Base-by-base conservation (phyloP, 2,329 filamentous ascomycete genomes). In the Fulvia fulva region DNA sequence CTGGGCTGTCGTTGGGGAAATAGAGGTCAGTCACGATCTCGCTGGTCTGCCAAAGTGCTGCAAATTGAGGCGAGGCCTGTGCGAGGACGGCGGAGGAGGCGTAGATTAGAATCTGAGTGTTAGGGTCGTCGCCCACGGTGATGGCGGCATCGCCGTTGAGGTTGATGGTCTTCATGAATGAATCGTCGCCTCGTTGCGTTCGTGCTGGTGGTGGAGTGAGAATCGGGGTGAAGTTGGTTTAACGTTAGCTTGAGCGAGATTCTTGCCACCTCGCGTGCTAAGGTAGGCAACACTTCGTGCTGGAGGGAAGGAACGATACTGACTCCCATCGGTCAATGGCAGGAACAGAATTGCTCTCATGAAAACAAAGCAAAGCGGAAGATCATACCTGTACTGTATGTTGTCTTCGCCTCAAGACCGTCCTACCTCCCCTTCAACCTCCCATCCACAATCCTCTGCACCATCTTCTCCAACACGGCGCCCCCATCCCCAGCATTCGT, bases 371-470 rank as follows among this genome's bases (percentile, higher is more conserved):
- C 14, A n/a, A 41, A 8, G 14, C 9, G 16, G 14, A 1, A n/a
- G 37, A 41, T n/a, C 37, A n/a, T 41, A 41, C 14, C 37, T n/a
- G 37, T n/a, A 41, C 14, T 7, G 8, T n/a, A 41, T 41, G 14
- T 16, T 25, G 14, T 25, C 21, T 25, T 25, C 3, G 21, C 16
- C 14, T 47, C 25, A 14, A 47, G 23, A 26, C 26, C 14, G 12
- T 32, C n/a, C 43, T 59, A 63, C 55, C 51, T 53, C 9, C 51
- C 50, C 43, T 63, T 58, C 70, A 89, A 73, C 70, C 82, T 86
- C 73, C 88, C 85, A 34, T 91, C 88, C 14, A 96, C 86, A 62
- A 95, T 81, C 66, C 84, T 85, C 69, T 86, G 80, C 23, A 81
- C 76, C 75, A 81, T 79, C 70, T 79, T 80, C 69, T 80, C 78